Conservation (phyloP, 208 protist species). For the Borovskyia barvae region DNA sequence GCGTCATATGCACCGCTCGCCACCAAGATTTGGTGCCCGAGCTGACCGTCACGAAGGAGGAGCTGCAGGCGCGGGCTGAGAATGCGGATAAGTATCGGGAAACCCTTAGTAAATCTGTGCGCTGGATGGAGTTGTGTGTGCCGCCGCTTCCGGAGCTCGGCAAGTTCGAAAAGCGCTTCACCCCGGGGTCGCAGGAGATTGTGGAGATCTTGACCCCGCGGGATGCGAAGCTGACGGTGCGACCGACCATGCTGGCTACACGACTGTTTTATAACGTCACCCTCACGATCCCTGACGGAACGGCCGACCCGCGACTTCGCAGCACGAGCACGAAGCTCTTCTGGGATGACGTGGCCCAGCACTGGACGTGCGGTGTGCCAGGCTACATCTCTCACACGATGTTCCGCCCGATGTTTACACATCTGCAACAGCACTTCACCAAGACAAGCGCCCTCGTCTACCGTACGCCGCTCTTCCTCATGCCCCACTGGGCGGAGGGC, state of each 20-base stretch:
- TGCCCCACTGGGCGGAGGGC: constrained; percentile 89
- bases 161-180: constrained; percentile 87
- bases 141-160: constrained; percentile 85
- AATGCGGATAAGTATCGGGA: constrained; percentile 78
- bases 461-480: constrained; percentile 80
- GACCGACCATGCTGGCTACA: constrained; percentile 90
- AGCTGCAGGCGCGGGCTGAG: constrained; percentile 79
- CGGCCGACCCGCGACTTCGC: constrained; percentile 74
- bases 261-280: constrained; percentile 91
- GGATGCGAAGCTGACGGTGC: constrained; percentile 90
- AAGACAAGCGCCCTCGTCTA: constrained; percentile 81
- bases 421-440: constrained; percentile 89
- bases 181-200: constrained; percentile 89
- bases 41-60: constrained; percentile 80
- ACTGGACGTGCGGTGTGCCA: constrained; percentile 87
- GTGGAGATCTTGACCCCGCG: constrained; percentile 87
- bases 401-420: constrained; percentile 90
- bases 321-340: constrained; percentile 88
- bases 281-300: constrained; percentile 84
- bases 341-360: constrained; percentile 89
- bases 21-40: constrained; percentile 74
- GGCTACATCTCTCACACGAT: constrained; percentile 91
- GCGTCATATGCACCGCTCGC: constrained; percentile 86
- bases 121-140: constrained; percentile 89
- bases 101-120: constrained; percentile 59